A percentile compares a stretch with the other conserved stretches of the same genome.
phyloP scores from a whole-genome alignment of 805 yeast genomes.

The Yarrowia porcina region DNA sequence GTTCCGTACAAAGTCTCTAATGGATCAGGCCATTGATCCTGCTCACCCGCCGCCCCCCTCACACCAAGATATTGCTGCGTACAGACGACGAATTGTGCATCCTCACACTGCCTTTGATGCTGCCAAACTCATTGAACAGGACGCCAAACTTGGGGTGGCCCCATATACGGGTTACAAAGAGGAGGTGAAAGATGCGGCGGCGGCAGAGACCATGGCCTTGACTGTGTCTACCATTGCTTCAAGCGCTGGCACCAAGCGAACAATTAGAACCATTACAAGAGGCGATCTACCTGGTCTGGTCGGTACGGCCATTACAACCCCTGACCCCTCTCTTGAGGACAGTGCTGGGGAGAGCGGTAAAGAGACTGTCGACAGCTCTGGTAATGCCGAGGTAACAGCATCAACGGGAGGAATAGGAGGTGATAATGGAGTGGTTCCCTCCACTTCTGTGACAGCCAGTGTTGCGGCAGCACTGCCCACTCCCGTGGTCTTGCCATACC shows the following conservation, averaged over 20 bases:
- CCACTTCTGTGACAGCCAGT: slow-evolving; percentile 1
- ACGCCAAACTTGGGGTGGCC: slow-evolving; percentile 21
- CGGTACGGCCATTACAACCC: slow-evolving; percentile 27
- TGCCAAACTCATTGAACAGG: slow-evolving; percentile 29
- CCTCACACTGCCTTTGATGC: slow-evolving; percentile 48
- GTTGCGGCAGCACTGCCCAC: slow-evolving; percentile 3
- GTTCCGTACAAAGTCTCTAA: slow-evolving; percentile 26
- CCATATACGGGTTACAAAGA: slow-evolving; percentile 17
- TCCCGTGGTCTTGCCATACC: slow-evolving; percentile 11
- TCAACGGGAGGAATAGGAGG: background rate
- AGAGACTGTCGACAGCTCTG: background rate
- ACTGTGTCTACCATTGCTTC: slow-evolving; percentile 13
- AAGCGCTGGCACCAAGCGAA: slow-evolving; percentile 47
- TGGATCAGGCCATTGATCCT: slow-evolving; percentile 25
- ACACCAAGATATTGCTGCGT: slow-evolving; percentile 55
- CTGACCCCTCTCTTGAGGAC: slow-evolving; percentile 23
- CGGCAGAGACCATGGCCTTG: slow-evolving; percentile 9
- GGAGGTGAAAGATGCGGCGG: slow-evolving; percentile 22
- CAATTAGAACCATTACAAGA: slow-evolving; percentile 66
- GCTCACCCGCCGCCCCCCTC: slow-evolving; percentile 32
- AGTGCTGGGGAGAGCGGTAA: background rate
- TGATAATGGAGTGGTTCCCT: background rate
- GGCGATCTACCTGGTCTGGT: slow-evolving; percentile 57
- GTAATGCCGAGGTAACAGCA: background rate
- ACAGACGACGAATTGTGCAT: slow-evolving; percentile 57